phyloP scores from a whole-genome alignment of 2,329 filamentous ascomycete genomes.

The Cladosporium colombiae region DNA sequence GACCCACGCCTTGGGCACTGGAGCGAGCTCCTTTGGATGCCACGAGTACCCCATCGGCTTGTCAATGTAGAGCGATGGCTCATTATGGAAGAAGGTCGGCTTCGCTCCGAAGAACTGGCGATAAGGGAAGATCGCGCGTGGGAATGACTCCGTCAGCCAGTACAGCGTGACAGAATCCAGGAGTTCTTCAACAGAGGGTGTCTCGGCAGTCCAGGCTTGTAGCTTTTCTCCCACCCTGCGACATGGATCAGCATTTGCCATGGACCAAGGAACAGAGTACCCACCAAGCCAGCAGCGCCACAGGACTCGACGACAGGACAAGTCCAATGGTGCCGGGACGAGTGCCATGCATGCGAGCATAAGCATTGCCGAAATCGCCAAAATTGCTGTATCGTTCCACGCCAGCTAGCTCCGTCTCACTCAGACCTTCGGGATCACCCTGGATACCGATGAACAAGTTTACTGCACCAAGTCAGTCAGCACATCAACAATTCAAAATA shows the following conservation, averaged over 20 bases:
- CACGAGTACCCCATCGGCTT: constrained; percentile 49
- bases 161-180: constrained; percentile 55
- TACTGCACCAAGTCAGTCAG: constrained; percentile 10
- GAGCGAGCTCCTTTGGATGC: constrained; percentile 46
- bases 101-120: constrained; percentile 37
- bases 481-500: neutral
- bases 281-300: constrained; percentile 58
- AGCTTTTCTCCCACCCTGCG: constrained; percentile 59
- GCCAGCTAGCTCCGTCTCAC: constrained; percentile 28
- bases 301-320: constrained; percentile 54
- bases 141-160: constrained; percentile 52
- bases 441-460: constrained; percentile 25
- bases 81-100: constrained; percentile 31
- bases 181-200: constrained; percentile 45
- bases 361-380: constrained; percentile 47
- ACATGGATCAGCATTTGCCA: neutral
- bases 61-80: constrained; percentile 31
- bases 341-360: constrained; percentile 56
- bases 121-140: constrained; percentile 52
- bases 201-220: constrained; percentile 53
- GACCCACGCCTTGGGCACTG: constrained; percentile 41
- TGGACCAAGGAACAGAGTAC: neutral
- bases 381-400: constrained; percentile 29
- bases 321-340: constrained; percentile 59
- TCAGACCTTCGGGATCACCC: constrained; percentile 22